Conservation (phyloP, 192 early-diverging fungal species). For the Umbelopsis ramanniana region DNA sequence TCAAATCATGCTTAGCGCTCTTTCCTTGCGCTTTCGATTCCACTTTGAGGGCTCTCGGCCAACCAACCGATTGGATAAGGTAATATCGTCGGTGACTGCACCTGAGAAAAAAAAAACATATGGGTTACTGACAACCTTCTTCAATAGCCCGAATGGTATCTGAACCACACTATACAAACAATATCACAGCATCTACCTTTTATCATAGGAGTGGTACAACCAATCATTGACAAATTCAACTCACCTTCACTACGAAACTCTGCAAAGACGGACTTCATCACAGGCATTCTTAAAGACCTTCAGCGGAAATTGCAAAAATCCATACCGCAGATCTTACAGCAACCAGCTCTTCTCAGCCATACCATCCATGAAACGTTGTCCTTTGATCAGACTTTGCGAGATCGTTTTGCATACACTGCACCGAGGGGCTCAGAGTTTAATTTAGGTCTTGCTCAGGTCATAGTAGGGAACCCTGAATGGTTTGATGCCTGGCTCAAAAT, state of each 20-base stretch:
- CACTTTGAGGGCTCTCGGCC: conserved; percentile 73
- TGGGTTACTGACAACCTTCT: no score
- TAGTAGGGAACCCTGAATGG: conserved; percentile 58
- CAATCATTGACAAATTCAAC: conserved; percentile 47
- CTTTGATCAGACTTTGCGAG: conserved; percentile 72
- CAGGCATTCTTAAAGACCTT: conserved; percentile 56
- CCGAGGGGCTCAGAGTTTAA: conserved; percentile 42
- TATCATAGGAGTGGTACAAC: conserved; percentile 64
- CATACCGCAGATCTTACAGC: conserved; percentile 50
- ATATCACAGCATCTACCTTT: conserved; percentile 68
- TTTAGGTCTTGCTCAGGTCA: conserved; percentile 28
- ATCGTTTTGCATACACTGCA: conserved; percentile 59
- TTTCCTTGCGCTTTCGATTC: conserved; percentile 70
- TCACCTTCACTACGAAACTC: conserved; percentile 46
- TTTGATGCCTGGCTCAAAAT: conserved; percentile 73
- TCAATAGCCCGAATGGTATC: conserved; percentile 76
- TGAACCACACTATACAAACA: conserved; percentile 60
- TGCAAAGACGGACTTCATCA: conserved; percentile 74
- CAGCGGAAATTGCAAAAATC: conserved; percentile 60
- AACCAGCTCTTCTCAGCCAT: conserved; percentile 67
- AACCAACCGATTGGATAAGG: conserved; percentile 78
- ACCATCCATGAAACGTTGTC: conserved; percentile 65
- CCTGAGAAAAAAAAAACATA: no score
- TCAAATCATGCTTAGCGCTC: conserved; percentile 58
- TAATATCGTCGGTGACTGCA: conserved; percentile 25